Percentiles rank a stretch among this genome's conserved stretches.
Conservation (phyloP, 306 rosid genomes). For the Fragaria ananassa region DNA sequence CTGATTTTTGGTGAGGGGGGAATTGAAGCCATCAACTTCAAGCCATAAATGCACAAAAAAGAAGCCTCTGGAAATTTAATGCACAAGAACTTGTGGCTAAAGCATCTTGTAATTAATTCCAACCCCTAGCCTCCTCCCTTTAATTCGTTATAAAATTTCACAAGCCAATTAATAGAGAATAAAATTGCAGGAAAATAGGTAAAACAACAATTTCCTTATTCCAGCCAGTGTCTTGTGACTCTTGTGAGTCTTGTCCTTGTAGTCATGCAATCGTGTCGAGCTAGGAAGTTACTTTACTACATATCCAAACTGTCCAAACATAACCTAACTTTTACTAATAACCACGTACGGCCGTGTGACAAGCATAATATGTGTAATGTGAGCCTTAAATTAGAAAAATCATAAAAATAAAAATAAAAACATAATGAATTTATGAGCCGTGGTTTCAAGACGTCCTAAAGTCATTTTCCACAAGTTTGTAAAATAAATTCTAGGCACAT, state of each 20-base stretch:
- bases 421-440: no score
- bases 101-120: background rate
- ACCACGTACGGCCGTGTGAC: no score
- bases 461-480: no score
- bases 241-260: background rate
- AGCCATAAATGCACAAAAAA: constrained; percentile 1
- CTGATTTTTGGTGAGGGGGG: background rate
- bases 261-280: background rate
- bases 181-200: background rate
- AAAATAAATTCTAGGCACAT: no score
- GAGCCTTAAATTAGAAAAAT: no score
- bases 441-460: no score
- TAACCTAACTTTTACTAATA: no score
- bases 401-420: no score
- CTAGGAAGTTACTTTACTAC: no score
- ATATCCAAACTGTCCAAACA: no score
- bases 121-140: background rate
- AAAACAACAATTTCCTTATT: background rate
- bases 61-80: background rate
- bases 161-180: background rate
- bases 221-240: no score
- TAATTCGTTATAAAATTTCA: background rate
- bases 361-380: no score
- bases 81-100: background rate
- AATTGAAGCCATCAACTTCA: constrained; percentile 16